Base-by-base conservation (phyloP, 495 filamentous ascomycete genomes). In the Barbatosphaeria neglecta region DNA sequence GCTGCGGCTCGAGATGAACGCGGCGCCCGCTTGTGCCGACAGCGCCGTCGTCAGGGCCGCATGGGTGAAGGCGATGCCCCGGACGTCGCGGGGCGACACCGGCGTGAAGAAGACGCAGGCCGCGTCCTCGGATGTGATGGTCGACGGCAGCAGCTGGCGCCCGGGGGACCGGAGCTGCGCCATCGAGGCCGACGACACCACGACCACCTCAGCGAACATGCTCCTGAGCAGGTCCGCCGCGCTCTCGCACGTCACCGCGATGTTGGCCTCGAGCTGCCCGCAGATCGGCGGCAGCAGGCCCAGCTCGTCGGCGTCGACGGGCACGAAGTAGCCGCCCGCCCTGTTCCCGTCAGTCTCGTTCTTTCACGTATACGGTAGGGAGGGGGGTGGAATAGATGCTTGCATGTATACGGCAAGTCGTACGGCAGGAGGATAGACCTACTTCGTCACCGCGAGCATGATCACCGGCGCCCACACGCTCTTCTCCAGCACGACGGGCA, bases 391-490 rank as follows among this genome's bases (percentile, higher is more conserved):
- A n/a, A n/a, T n/a, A n/a, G n/a, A n/a, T n/a, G n/a, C n/a, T n/a
- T n/a, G n/a, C n/a, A n/a, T n/a, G n/a, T n/a, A n/a, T n/a, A 11
- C 22, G 42, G 37, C 15, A 50, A 37, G 25, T 28, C 23, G 23
- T n/a, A 3, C 2, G 9, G 42, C 15, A 28, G 7, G 24, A 25
- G 15, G 17, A 47, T 20, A 4, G 18, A 59, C 65, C 50, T 60
- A 69, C 65, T 70, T 66, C 8, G 73, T 50, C 10, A 73, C 64
- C 9, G 67, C 63, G 17, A 74, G 46, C 66, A 74, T 72, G 18
- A 68, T 65, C 22, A 74, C 62, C 10, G 68, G 56, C 11, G 69
- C 63, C 44, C 70, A 65, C 33, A 62, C 56, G 42, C 62, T 60
- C 55, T 72, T 74, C 33, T 69, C 60, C 46, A 73, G 58, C 2